phyloP scores from a whole-genome alignment of 257 asterid species.

The Fraxinus pennsylvanica region DNA sequence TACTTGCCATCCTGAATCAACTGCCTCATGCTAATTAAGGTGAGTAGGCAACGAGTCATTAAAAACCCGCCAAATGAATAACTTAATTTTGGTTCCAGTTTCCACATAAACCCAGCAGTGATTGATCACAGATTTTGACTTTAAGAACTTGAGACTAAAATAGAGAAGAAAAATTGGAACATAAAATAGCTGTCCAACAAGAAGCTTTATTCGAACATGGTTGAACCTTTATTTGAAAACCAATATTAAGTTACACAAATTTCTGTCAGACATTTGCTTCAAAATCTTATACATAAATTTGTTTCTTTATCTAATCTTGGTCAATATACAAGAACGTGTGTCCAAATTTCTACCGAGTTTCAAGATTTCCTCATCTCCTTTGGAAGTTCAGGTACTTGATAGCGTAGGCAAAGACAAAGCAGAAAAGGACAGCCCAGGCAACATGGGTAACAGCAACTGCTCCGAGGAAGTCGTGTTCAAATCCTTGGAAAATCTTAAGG shows the following conservation, averaged over 20 bases:
- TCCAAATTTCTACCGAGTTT: not conserved
- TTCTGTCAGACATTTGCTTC: conserved; percentile 4
- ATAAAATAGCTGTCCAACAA: not conserved
- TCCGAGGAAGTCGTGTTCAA: conserved; percentile 64
- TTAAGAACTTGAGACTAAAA: no score
- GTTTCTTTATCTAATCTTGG: not conserved
- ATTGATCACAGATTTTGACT: no score
- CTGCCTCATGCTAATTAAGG: no score
- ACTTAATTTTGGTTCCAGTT: no score
- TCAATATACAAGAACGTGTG: not conserved
- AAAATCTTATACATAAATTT: not conserved
- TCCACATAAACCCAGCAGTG: no score
- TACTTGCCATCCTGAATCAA: no score
- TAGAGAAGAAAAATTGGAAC: no score
- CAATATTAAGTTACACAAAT: not conserved
- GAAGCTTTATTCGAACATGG: not conserved
- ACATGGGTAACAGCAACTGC: conserved; percentile 65
- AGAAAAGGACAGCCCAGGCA: conserved; percentile 66
- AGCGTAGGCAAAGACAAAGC: conserved; percentile 63
- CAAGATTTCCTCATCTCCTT: conserved; percentile 45
- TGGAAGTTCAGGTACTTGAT: conserved; percentile 79
- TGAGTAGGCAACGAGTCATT: no score
- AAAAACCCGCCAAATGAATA: no score
- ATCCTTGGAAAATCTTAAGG: conserved; percentile 49
- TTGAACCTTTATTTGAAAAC: not conserved